Evolutionary conservation across 768 basidiomycete species (phyloP), one percentile per base, ranked within the genome.

Genomic region (Psilocybe subaeruginosa): DNA sequence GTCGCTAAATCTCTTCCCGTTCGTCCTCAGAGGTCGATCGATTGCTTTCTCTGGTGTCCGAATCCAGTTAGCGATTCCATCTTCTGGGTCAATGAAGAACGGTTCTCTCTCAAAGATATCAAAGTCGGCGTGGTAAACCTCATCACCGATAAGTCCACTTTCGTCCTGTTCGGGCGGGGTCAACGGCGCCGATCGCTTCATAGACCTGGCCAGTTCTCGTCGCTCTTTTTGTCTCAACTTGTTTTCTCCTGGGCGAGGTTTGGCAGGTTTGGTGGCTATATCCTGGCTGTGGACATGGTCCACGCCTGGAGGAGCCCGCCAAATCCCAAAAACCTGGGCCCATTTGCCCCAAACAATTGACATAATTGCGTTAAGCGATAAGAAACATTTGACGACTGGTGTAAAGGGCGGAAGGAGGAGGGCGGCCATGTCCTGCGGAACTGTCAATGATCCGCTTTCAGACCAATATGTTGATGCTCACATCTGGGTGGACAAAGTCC

Each of bases 401-500:
- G 59, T 61, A 3, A 70, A 37, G 1, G 69, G 69, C 12, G 73
- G 68, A 7, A 70, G 49, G 1, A 72, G 8, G 31, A 68, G 56
- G n/a, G 65, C 64, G 2, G 64, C 56, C 12, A 73, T 17, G 50
- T 72, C 70, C 72, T 75, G 45, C 29, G 45, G 23, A n/a, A 46
- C 11, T 8, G 43, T 56, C 16, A 17, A 6, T 3, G 7, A 47
- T 2, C 56, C 52, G 39, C 55, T 11, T 17, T 11, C 16, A 53
- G 3, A 41, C 14, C 5, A 46, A 27, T 19, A 23, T n/a, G 17
- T 16, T 4, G 29, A 27, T 2, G 63, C 70, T 53, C 50, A 75
- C 73, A 39, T 75, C 74, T 3, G 71, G 70, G 19, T 73, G 71
- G 57, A 67, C 68, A 45, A 71, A 70, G 47, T 71, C 84, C 67